Conservation (phyloP, 176 grass and related monocot species). For the Poa pratensis region DNA sequence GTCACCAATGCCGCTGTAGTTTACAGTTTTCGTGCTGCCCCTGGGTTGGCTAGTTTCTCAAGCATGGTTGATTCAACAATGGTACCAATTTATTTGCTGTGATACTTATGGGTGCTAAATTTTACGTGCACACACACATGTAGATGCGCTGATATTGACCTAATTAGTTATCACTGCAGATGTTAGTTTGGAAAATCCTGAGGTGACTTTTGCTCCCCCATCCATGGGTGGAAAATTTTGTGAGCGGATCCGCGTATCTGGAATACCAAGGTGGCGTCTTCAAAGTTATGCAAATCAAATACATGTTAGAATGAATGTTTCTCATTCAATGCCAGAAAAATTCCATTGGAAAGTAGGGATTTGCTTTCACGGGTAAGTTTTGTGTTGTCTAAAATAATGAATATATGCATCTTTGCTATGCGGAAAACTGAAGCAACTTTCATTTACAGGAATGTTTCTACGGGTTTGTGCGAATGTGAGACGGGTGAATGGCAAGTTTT, state of each 20-base stretch:
- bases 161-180: constrained; percentile 47
- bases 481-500: constrained; percentile 68
- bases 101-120: too few species aligned
- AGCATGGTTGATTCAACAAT: neutral
- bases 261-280: constrained; percentile 70
- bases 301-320: constrained; percentile 67
- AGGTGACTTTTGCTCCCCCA: constrained; percentile 55
- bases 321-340: constrained; percentile 67
- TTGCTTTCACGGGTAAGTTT: constrained; percentile 84
- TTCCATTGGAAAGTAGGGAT: constrained; percentile 71
- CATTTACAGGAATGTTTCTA: constrained; percentile 71
- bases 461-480: constrained; percentile 71
- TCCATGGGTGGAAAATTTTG: constrained; percentile 61
- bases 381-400: constrained; percentile 23
- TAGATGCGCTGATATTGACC: neutral
- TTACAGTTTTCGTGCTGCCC: neutral
- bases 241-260: constrained; percentile 63
- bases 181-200: constrained; percentile 66
- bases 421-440: constrained; percentile 36
- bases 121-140: neutral
- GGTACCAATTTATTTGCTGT: neutral
- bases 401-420: neutral
- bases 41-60: neutral
- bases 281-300: constrained; percentile 64
- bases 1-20: neutral